These are phyloP conservation scores for Cytidiella melzeri DNA, from an alignment of 768 basidiomycete genomes.

Conservation along the genomic window DNA sequence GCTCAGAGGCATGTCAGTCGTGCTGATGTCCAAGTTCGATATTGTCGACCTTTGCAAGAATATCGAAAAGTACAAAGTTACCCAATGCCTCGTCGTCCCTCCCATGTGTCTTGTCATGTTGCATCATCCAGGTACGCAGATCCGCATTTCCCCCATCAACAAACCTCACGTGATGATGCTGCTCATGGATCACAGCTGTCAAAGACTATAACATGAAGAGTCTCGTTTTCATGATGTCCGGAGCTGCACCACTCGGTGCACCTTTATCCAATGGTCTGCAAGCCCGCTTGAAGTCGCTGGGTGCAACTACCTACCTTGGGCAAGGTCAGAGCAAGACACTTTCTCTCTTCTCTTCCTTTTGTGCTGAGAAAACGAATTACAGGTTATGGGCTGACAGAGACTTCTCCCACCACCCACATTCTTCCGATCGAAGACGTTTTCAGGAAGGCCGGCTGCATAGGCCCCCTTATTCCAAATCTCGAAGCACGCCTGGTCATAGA, in stretches of 20 bases:
- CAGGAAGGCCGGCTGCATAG: constrained; percentile 59
- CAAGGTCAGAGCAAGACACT: constrained; percentile 39
- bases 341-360: too few species aligned
- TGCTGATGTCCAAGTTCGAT: constrained; percentile 67
- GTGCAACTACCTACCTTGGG: constrained; percentile 34
- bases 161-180: background rate
- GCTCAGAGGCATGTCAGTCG: constrained; percentile 39
- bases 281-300: constrained; percentile 33
- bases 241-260: constrained; percentile 75
- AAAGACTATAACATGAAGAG: constrained; percentile 62
- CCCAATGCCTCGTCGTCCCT: constrained; percentile 60
- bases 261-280: constrained; percentile 49
- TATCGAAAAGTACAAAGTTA: constrained; percentile 61
- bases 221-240: constrained; percentile 54
- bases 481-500: constrained; percentile 68
- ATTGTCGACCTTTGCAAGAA: constrained; percentile 57
- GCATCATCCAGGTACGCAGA: constrained; percentile 58
- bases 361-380: too few species aligned
- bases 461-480: constrained; percentile 66
- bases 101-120: constrained; percentile 77
- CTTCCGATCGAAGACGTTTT: constrained; percentile 37
- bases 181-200: constrained; percentile 36
- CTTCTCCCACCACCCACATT: constrained; percentile 64
- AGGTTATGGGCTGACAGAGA: constrained; percentile 82
- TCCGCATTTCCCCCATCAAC: background rate